These are phyloP conservation scores for Dysphania ambrosioides DNA, from an alignment of 148 eudicot genomes.

Conservation along the genomic window DNA sequence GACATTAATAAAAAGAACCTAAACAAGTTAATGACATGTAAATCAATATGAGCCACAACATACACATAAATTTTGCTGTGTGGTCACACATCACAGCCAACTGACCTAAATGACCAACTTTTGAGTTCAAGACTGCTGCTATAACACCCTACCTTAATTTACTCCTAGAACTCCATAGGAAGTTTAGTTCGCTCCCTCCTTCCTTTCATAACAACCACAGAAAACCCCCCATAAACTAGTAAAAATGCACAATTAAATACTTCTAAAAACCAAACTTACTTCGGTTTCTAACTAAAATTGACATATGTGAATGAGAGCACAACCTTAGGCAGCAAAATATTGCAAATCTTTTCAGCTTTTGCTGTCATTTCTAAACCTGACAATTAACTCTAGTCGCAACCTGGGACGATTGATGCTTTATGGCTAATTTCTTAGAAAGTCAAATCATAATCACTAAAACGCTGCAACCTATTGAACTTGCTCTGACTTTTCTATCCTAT, in stretches of 20 bases:
- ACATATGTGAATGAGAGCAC: neutral
- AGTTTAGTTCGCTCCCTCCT: neutral
- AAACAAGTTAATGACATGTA: neutral
- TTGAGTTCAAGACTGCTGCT: neutral
- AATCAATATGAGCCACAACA: neutral
- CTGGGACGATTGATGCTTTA: neutral
- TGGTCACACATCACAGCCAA: constrained; percentile 6
- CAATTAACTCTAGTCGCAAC: too few species aligned
- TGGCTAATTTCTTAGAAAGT: neutral
- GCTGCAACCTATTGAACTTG: neutral
- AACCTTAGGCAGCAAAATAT: neutral
- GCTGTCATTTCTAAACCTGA: neutral
- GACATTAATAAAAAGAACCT: neutral
- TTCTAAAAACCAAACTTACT: too few species aligned
- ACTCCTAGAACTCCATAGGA: neutral
- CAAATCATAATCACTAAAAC: neutral
- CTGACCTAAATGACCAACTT: neutral
- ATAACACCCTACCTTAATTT: neutral
- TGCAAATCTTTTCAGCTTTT: neutral
- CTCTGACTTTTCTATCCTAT: too few species aligned
- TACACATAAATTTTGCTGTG: neutral
- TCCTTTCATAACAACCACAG: neutral
- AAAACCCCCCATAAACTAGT: neutral
- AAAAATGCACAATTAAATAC: neutral
- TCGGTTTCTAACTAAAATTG: too few species aligned